phyloP scores from a whole-genome alignment of 208 protist genomes.

The Willaertia magna region DNA sequence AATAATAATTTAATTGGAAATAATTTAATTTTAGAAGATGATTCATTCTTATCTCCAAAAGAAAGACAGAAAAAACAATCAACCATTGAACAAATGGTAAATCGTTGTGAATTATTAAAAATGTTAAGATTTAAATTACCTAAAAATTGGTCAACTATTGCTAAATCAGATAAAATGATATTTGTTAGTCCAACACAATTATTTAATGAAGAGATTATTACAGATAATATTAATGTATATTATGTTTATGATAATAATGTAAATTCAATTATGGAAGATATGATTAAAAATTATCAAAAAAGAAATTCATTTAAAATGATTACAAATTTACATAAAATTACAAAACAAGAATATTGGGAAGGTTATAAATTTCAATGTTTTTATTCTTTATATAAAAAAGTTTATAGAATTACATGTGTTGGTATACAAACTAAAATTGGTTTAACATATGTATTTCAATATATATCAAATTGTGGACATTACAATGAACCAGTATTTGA shows the following conservation, averaged over 20 bases:
- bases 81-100: background rate
- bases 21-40: no score
- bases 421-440: background rate
- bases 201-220: background rate
- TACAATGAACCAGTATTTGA: background rate
- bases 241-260: background rate
- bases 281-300: background rate
- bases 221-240: background rate
- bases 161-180: background rate
- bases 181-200: background rate
- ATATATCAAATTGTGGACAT: background rate
- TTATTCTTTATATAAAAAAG: background rate
- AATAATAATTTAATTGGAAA: no score
- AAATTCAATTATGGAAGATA: background rate
- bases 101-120: background rate
- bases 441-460: background rate
- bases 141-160: background rate
- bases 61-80: no score
- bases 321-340: no score
- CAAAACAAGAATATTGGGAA: no score
- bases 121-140: background rate
- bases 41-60: no score
- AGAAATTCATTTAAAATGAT: background rate
- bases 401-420: background rate
- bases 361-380: background rate